Evolutionary conservation across 179 eudicot species (phyloP), one percentile per base, ranked within the genome.

Genomic region (Gypsophila paniculata): DNA sequence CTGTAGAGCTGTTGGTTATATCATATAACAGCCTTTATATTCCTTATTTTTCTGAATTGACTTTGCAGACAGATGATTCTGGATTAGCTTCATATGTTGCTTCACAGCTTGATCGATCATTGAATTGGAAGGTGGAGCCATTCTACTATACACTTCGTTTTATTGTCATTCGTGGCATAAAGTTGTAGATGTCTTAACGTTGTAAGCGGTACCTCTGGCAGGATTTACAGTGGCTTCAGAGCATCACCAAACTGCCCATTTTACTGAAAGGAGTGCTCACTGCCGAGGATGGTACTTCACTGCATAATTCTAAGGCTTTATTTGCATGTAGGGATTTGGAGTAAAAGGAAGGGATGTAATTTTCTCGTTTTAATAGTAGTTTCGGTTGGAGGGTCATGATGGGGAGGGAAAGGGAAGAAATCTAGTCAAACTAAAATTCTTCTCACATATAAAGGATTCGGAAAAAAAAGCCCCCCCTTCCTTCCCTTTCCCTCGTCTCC

Each of bases 221-320:
- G 98, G 98, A 93, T 74, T 73, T 93, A 58, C 78, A 89, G 83
- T 93, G 98, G 97, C 97, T 93, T 70, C 87, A 91, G 75, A 83
- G 85, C 19, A 88, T 93, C 51, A 93, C 98, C 57, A 67, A 74
- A 46, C 72, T 93, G 75, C 98, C 97, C 2, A 89, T 93, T 74
- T 77, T 93, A 65, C 84, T 93, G n/a, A 93, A 93, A 89, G 98
- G 98, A 70, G 94, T 93, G 14, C 64, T 93, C 61, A 93, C 94
- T 23, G 93, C 91, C 19, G 98, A 91, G 82, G 98, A 93, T 78
- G 91, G 98, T 91, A 79, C 10, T 29, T n/a, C 48, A 34, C 29
- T 10, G 23, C 71, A 17, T 68, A 68, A 2, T n/a, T 68, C 22
- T 8, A 68, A 49, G 48, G 15, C 52, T 13, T 46, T 4, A 2